Conservation (phyloP, 306 rosid species). For the Elaeagnus macrophylla region DNA sequence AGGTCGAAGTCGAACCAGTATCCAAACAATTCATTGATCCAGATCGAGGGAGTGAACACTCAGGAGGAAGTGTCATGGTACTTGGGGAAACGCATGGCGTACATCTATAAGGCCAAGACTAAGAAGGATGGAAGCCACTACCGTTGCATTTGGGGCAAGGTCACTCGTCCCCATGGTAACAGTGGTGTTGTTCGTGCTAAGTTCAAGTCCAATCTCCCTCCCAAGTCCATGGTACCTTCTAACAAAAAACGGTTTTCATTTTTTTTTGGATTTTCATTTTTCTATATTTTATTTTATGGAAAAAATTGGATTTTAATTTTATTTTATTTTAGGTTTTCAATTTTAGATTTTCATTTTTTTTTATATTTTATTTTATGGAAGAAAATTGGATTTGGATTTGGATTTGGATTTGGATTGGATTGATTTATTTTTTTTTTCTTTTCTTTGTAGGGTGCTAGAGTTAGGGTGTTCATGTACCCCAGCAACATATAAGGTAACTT, state of each 20-base stretch:
- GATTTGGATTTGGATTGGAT: constrained; percentile 21
- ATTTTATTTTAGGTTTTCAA: not conserved
- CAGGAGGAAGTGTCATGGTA: constrained; percentile 90
- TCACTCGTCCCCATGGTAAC: constrained; percentile 80
- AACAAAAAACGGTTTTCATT: not conserved
- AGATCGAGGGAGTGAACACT: constrained; percentile 91
- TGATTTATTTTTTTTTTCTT: not conserved
- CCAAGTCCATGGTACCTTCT: constrained; percentile 67
- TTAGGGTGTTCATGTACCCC: constrained; percentile 88
- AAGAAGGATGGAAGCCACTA: constrained; percentile 75
- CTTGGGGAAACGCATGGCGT: constrained; percentile 72
- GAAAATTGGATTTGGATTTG: no score
- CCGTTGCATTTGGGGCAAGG: constrained; percentile 96
- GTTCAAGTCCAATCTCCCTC: constrained; percentile 88
- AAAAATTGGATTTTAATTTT: not conserved
- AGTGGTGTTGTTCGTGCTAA: constrained; percentile 85
- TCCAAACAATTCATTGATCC: constrained; percentile 71
- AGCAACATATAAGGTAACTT: constrained; percentile 68
- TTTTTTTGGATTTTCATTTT: not conserved
- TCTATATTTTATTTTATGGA: not conserved
- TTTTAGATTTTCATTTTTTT: not conserved
- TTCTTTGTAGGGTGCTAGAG: constrained; percentile 61
- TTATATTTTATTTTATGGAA: not conserved
- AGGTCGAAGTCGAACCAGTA: constrained; percentile 94
- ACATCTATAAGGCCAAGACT: constrained; percentile 86